Conservation (phyloP, 2,329 filamentous ascomycete genomes). For the Aspergillus floridensis region DNA sequence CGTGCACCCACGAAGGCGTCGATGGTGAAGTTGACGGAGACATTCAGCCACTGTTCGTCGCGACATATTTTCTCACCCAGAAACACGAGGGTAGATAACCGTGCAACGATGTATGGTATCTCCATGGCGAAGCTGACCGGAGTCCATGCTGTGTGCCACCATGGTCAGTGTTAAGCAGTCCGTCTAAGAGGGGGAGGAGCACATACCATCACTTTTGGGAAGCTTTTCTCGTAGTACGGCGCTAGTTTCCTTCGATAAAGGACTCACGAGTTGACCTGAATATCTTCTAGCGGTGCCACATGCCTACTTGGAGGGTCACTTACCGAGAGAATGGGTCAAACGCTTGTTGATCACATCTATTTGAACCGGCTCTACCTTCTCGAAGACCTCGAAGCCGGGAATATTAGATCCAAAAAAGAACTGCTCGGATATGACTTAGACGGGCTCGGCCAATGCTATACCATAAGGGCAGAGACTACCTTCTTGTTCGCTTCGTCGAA, state of each 20-base stretch:
- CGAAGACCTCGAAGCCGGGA: constrained; percentile 32
- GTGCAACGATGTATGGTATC: constrained; percentile 52
- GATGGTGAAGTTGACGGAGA: constrained; percentile 23
- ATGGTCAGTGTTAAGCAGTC: constrained; percentile 3
- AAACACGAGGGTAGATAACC: constrained; percentile 55
- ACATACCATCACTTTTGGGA: constrained; percentile 25
- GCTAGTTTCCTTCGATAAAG: constrained; percentile 28
- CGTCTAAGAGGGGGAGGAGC: neutral
- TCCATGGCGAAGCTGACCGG: constrained; percentile 54
- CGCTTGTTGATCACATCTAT: constrained; percentile 29
- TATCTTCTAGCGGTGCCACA: neutral
- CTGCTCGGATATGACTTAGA: constrained; percentile 17
- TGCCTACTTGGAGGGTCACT: neutral
- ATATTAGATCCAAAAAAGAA: constrained; percentile 30
- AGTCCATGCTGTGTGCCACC: constrained; percentile 49
- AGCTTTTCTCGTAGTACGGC: constrained; percentile 23
- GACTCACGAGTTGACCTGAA: constrained; percentile 25
- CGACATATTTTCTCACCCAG: constrained; percentile 53
- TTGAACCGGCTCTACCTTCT: constrained; percentile 12
- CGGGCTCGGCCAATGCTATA: neutral
- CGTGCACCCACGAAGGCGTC: constrained; percentile 27
- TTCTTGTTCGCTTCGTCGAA: constrained; percentile 27
- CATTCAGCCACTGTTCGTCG: constrained; percentile 54
- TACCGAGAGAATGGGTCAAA: constrained; percentile 33
- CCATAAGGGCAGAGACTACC: constrained; percentile 1